Evolutionary conservation across 345 rosid genomes (phyloP).

Genomic region (Bruguiera parviflora): DNA sequence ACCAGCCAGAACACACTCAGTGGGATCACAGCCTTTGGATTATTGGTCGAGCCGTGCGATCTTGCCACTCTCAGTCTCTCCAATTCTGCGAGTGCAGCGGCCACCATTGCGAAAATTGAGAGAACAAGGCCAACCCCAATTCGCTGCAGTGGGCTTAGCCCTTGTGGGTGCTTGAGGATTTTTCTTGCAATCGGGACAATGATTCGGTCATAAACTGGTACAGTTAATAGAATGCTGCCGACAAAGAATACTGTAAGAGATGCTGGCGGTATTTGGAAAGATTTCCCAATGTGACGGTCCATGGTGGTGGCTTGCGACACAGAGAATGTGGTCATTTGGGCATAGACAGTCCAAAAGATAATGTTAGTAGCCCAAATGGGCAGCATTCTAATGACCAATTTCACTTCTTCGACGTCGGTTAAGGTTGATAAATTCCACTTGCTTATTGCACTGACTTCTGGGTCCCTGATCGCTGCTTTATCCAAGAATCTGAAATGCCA

Average conservation of each 20-base stretch:
- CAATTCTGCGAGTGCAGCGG: conserved; percentile 65
- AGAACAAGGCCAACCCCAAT: conserved; percentile 69
- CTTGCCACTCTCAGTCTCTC: conserved; percentile 54
- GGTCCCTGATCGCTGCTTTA: conserved; percentile 68
- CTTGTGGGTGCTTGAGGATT: conserved; percentile 59
- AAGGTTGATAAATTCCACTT: conserved; percentile 80
- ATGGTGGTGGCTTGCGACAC: conserved; percentile 88
- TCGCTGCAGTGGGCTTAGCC: conserved; percentile 75
- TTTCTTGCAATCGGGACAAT: conserved; percentile 52
- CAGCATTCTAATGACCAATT: conserved; percentile 75
- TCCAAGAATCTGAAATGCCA: conserved; percentile 69
- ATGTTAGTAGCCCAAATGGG: conserved; percentile 92
- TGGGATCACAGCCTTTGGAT: conserved; percentile 51
- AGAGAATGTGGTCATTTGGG: conserved; percentile 89
- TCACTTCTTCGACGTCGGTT: conserved; percentile 94
- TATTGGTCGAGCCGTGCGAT: conserved; percentile 30
- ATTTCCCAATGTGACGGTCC: conserved; percentile 79
- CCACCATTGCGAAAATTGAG: conserved; percentile 57
- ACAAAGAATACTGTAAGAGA: conserved; percentile 77
- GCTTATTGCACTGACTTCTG: conserved; percentile 32
- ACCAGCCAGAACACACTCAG: conserved; percentile 69
- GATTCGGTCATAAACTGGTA: conserved; percentile 70
- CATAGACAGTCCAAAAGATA: conserved; percentile 93
- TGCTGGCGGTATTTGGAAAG: conserved; percentile 74
- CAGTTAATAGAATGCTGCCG: conserved; percentile 75